A percentile compares a stretch with the other conserved stretches of the same genome.
phyloP scores from a whole-genome alignment of 345 rosid genomes.

The Citrus unshiu region DNA sequence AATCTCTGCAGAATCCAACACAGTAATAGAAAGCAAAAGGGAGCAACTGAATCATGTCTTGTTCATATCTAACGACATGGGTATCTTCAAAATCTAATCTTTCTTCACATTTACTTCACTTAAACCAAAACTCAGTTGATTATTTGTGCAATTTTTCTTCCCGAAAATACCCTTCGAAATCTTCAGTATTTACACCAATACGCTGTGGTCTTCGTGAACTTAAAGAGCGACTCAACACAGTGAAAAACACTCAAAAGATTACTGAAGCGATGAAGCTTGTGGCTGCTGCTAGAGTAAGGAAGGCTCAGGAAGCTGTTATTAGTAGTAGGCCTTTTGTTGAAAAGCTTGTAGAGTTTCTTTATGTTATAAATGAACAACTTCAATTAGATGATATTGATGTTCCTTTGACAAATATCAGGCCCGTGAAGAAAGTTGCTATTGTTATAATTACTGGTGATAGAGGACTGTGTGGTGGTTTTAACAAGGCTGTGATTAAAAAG shows the following conservation, averaged over 20 bases:
- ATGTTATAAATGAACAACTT: conserved; percentile 45
- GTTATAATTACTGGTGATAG: conserved; percentile 67
- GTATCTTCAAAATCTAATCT: conserved; percentile 16
- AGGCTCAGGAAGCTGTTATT: conserved; percentile 89
- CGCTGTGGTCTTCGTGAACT: conserved; percentile 63
- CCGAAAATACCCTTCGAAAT: conserved; percentile 1
- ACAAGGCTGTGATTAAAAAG: conserved; percentile 58
- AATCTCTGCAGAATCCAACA: background rate
- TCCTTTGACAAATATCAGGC: conserved; percentile 62
- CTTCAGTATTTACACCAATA: conserved; percentile 12
- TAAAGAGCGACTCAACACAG: conserved; percentile 48
- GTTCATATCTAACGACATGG: conserved; percentile 29
- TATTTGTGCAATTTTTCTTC: conserved; percentile 1
- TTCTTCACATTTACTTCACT: conserved; percentile 15
- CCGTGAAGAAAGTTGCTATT: conserved; percentile 73
- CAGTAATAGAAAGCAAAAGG: background rate
- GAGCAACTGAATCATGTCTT: conserved; percentile 27
- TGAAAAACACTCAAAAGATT: conserved; percentile 66
- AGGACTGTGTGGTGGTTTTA: conserved; percentile 88
- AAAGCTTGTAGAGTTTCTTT: conserved; percentile 51
- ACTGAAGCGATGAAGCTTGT: conserved; percentile 88
- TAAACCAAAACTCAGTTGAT: conserved; percentile 29
- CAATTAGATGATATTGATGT: conserved; percentile 61
- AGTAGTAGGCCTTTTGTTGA: conserved; percentile 70
- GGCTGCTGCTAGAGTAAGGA: conserved; percentile 71